These are phyloP conservation scores for Magnusiomyces clavatus DNA, from an alignment of 1,139 yeast genomes.

Conservation along the genomic window DNA sequence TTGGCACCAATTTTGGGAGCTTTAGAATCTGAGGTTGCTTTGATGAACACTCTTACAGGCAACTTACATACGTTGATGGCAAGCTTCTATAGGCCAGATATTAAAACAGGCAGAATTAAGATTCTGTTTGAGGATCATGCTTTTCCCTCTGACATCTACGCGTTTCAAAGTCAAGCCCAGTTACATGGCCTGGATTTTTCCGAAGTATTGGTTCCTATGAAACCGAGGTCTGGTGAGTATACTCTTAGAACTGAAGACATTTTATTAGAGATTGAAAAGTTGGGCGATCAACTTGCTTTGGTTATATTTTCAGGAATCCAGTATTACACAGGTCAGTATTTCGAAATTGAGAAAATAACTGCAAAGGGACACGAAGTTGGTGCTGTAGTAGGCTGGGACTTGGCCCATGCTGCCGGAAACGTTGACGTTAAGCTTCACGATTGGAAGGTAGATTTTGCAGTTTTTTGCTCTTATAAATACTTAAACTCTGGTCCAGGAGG, in stretches of 20 bases:
- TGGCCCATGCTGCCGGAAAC: slow-evolving; percentile 93
- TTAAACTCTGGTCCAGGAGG: slow-evolving; percentile 91
- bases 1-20: slow-evolving; percentile 77
- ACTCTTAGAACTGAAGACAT: slow-evolving; percentile 58
- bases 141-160: slow-evolving; percentile 88
- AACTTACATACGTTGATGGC: slow-evolving; percentile 69
- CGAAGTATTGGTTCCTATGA: slow-evolving; percentile 55
- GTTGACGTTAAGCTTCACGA: slow-evolving; percentile 69
- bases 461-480: slow-evolving; percentile 90
- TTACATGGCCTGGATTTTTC: slow-evolving; percentile 52
- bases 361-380: slow-evolving; percentile 45
- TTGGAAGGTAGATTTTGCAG: slow-evolving; percentile 90
- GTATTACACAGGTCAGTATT: slow-evolving; percentile 84
- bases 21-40: slow-evolving; percentile 58
- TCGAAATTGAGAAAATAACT: slow-evolving; percentile 67
- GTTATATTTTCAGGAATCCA: slow-evolving; percentile 85
- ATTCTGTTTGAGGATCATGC: slow-evolving; percentile 80
- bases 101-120: slow-evolving; percentile 42
- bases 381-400: slow-evolving; percentile 83
- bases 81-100: slow-evolving; percentile 65
- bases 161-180: slow-evolving; percentile 65
- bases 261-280: slow-evolving; percentile 43
- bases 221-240: slow-evolving; percentile 50
- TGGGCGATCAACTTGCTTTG: slow-evolving; percentile 60
- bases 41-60: slow-evolving; percentile 79